Evolutionary conservation across 2,329 filamentous ascomycete species (phyloP), one percentile per base, ranked within the genome.

Genomic region (Camillea tinctor): DNA sequence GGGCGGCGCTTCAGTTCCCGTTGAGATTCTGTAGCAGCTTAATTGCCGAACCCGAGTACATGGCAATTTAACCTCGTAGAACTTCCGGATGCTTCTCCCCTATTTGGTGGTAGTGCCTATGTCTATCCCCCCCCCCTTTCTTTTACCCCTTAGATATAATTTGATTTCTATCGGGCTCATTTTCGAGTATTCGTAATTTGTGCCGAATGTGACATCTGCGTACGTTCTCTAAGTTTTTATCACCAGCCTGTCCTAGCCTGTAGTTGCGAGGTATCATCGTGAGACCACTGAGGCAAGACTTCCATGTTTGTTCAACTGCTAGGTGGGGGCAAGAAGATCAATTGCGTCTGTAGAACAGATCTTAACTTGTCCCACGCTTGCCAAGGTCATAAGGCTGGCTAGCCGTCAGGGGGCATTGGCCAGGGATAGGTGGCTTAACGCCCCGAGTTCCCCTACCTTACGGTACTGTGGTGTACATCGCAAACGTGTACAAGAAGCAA

Each of bases 1-100:
- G n/a, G n/a, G n/a, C 62, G 62, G 57, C 56, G 26, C 58, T 55
- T 48, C 56, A 52, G 55, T 36, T n/a, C 54, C 60, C 24, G 49
- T 44, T 44, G 36, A 4, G 17, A 44, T 15, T 44, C 36, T 44
- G 17, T n/a, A 44, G 36, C 17, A 11, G n/a, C 36, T 44, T 44
- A 44, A 44, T 44, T 44, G 17, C 36, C 36, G 36, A n/a, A 11
- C 36, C 36, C 36, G 36, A 44, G 36, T 11, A n/a, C 36, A 44
- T 15, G 36, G 17, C 13, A 30, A 44, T 11, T 44, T 6, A 44
- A 15, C 36, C 11, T 44, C 11, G 3, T n/a, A 17, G 13, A 15
- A 17, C 36, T 44, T n/a, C 36, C 36, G 36, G 17, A 44, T 17
- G 36, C 36, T 17, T 44, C 36, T 44, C 2, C 11, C 4, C 26